Conservation (phyloP, 2,329 filamentous ascomycete genomes). For the Phialophora verrucosa region DNA sequence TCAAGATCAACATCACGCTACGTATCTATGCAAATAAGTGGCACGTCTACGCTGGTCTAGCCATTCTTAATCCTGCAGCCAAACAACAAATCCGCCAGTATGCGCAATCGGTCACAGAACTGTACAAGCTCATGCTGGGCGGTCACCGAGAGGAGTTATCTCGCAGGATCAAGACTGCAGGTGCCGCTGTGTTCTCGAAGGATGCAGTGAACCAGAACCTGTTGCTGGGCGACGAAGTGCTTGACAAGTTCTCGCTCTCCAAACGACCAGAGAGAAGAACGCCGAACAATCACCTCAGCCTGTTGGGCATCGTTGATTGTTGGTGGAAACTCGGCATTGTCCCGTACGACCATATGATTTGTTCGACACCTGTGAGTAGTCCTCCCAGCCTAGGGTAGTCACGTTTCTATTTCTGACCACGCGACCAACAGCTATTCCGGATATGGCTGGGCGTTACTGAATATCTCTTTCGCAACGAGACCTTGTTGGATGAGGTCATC, state of each 20-base stretch:
- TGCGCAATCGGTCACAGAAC: slow-evolving; percentile 85
- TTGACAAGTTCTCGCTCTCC: slow-evolving; percentile 87
- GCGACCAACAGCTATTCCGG: slow-evolving; percentile 72
- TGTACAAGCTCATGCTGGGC: slow-evolving; percentile 96
- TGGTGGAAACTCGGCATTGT: slow-evolving; percentile 94
- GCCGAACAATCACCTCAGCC: slow-evolving; percentile 90
- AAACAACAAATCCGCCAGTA: slow-evolving; percentile 94
- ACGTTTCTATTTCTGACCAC: slow-evolving; percentile 24
- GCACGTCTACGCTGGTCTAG: slow-evolving; percentile 98
- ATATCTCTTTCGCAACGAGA: slow-evolving; percentile 84
- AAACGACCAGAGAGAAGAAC: slow-evolving; percentile 69
- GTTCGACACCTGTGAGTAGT: slow-evolving; percentile 78
- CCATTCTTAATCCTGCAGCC: slow-evolving; percentile 93
- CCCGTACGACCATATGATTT: slow-evolving; percentile 99
- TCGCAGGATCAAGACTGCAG: slow-evolving; percentile 76
- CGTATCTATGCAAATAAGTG: slow-evolving; percentile 99
- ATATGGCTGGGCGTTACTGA: slow-evolving; percentile 97
- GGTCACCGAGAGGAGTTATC: slow-evolving; percentile 78
- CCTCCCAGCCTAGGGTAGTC: slow-evolving; percentile 5
- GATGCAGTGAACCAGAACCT: slow-evolving; percentile 64
- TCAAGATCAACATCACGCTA: slow-evolving; percentile 97
- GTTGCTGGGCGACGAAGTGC: slow-evolving; percentile 76
- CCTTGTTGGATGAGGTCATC: slow-evolving; percentile 81
- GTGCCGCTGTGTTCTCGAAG: slow-evolving; percentile 69
- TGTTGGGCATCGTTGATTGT: slow-evolving; percentile 97